Percentiles rank a stretch among this genome's conserved stretches.
Conservation (phyloP, 179 eudicot genomes). For the Patellifolia procumbens region DNA sequence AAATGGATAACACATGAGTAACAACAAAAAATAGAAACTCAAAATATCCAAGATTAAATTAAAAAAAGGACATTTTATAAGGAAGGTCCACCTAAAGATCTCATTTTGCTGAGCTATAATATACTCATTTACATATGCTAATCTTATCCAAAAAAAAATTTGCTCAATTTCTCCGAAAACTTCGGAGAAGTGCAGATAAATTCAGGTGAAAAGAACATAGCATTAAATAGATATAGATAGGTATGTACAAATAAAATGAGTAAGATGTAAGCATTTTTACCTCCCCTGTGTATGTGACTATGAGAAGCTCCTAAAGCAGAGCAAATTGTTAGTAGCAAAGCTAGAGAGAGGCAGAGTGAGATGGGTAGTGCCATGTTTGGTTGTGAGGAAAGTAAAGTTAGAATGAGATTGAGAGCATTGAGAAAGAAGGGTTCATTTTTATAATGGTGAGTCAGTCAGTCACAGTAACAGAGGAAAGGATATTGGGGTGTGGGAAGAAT, state of each 20-base stretch:
- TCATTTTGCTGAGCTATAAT: not conserved
- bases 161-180: not conserved
- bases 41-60: not conserved
- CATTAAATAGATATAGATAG: not conserved
- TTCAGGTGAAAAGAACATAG: conserved; percentile 1
- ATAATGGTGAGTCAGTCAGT: not conserved
- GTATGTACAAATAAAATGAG: not conserved
- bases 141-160: not conserved
- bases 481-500: not conserved
- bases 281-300: conserved; percentile 36
- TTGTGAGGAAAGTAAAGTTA: not conserved
- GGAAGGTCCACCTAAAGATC: not conserved
- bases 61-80: not conserved
- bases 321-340: conserved; percentile 29
- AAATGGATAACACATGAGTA: not conserved
- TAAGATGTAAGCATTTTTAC: not conserved
- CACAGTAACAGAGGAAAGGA: not conserved
- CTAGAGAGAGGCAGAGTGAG: conserved; percentile 34
- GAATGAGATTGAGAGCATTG: not conserved
- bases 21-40: not conserved
- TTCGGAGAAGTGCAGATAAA: not conserved
- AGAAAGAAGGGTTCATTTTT: not conserved
- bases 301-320: conserved; percentile 34
- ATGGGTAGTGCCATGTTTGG: conserved; percentile 38
- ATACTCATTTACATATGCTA: not conserved